Conservation (phyloP, 164 flowering plant species). For the Saururus chinensis region DNA sequence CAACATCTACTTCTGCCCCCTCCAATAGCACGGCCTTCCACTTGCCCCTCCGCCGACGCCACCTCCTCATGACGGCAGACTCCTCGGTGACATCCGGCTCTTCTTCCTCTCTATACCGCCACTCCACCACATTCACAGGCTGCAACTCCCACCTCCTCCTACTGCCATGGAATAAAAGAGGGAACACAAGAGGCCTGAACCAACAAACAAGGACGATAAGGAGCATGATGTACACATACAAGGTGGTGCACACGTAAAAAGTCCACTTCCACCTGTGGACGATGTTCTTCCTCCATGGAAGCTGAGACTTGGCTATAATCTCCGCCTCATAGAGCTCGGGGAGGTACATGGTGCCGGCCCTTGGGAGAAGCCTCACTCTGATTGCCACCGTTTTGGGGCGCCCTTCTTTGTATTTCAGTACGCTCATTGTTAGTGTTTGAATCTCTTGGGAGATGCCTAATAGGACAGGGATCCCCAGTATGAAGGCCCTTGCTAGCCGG, state of each 20-base stretch:
- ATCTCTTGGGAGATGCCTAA: conserved; percentile 55
- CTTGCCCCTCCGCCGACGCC: conserved; percentile 39
- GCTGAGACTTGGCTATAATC: conserved; percentile 46
- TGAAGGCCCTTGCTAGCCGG: conserved; percentile 33
- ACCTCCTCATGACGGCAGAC: conserved; percentile 33
- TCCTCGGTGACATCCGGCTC: conserved; percentile 7
- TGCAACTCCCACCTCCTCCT: conserved; percentile 1
- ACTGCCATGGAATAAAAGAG: neutral
- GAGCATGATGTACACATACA: conserved; percentile 33
- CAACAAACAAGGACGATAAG: conserved; percentile 30
- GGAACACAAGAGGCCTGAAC: conserved; percentile 39
- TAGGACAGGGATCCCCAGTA: conserved; percentile 52
- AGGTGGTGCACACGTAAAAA: conserved; percentile 58
- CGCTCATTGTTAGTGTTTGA: conserved; percentile 27
- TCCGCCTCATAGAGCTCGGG: conserved; percentile 68
- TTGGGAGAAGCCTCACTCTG: conserved; percentile 34
- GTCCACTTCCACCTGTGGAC: conserved; percentile 70
- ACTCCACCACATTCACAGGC: conserved; percentile 3
- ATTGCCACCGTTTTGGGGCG: conserved; percentile 37
- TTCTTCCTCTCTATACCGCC: neutral
- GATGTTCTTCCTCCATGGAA: conserved; percentile 50
- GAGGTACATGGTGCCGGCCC: conserved; percentile 46
- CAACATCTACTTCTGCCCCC: neutral
- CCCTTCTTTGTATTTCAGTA: conserved; percentile 46
- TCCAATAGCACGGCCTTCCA: conserved; percentile 24